A percentile compares a stretch with the other conserved stretches of the same genome.
Evolutionary conservation across 345 rosid species (phyloP).

Genomic region (Mercurialis annua): DNA sequence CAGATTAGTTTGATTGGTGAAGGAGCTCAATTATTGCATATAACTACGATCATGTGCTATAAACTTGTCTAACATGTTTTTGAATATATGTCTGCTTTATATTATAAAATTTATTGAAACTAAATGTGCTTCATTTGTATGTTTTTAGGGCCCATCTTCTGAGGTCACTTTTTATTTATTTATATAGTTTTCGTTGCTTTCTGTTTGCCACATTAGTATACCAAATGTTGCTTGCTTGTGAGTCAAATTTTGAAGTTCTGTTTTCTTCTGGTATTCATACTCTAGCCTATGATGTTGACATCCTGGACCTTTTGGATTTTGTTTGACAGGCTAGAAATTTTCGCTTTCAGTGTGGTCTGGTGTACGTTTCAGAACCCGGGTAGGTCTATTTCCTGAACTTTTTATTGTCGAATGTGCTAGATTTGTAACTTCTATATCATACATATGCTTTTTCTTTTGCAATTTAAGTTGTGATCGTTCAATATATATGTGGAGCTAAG

Average conservation of each 20-base stretch:
- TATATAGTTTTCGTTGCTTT: not conserved
- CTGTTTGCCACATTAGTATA: not conserved
- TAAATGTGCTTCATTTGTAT: not conserved
- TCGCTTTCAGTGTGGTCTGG: conserved; percentile 82
- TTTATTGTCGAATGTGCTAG: not conserved
- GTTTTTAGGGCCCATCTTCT: not conserved
- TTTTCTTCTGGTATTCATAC: not conserved
- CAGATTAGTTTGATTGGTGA: not conserved
- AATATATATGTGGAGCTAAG: not conserved
- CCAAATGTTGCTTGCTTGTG: not conserved
- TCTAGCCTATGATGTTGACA: not conserved
- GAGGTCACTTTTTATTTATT: not conserved
- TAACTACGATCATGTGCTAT: not conserved
- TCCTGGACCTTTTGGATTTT: conserved; percentile 9
- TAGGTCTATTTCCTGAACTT: conserved; percentile 30
- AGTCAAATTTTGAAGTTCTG: not conserved
- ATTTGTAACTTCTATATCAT: not conserved
- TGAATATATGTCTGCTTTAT: not conserved
- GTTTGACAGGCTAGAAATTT: conserved; percentile 88
- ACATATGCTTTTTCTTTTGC: not conserved
- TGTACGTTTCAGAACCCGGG: conserved; percentile 95
- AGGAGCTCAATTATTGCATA: not conserved
- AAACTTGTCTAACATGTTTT: not conserved
- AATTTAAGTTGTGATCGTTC: not conserved
- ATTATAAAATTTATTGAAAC: not conserved